phyloP scores from a whole-genome alignment of 352 stramenopile genomes.

The Phytopythium kandeliae region DNA sequence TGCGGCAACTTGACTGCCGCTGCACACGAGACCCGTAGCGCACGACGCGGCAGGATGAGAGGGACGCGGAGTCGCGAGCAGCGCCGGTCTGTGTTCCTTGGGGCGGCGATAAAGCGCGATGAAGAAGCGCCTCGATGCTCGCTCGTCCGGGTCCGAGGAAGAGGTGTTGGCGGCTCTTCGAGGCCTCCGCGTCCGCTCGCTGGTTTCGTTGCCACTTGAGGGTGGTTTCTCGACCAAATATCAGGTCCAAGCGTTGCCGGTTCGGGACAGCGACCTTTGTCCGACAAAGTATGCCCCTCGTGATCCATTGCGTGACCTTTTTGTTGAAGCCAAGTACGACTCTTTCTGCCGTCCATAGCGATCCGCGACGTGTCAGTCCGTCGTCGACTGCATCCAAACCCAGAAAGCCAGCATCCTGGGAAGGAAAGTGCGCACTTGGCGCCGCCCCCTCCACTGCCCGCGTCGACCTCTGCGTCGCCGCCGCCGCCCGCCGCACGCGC shows the following conservation, averaged over 20 bases:
- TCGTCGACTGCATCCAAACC: background rate
- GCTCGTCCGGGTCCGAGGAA: background rate
- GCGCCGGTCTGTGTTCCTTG: background rate
- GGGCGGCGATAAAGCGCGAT: background rate
- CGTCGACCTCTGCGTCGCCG: background rate
- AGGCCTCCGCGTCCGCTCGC: background rate
- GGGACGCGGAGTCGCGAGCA: background rate
- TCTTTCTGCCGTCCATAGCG: background rate
- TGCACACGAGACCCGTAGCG: background rate
- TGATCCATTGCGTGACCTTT: too few species aligned
- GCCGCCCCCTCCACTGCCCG: background rate
- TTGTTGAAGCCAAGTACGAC: slow-evolving; percentile 2
- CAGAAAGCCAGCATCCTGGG: slow-evolving; percentile 4
- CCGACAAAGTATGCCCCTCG: background rate
- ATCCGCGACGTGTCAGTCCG: slow-evolving; percentile 1
- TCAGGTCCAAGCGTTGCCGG: slow-evolving; percentile 3
- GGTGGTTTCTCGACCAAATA: background rate
- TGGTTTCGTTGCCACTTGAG: background rate
- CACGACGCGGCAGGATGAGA: background rate
- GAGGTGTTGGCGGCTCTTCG: slow-evolving; percentile 3
- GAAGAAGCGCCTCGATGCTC: background rate
- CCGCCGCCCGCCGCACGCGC: background rate
- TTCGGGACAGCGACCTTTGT: slow-evolving; percentile 1
- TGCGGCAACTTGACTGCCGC: background rate
- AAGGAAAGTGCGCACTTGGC: slow-evolving; percentile 4